Conservation (phyloP, 2,329 filamentous ascomycete species). For the Fusarium papillatum region DNA sequence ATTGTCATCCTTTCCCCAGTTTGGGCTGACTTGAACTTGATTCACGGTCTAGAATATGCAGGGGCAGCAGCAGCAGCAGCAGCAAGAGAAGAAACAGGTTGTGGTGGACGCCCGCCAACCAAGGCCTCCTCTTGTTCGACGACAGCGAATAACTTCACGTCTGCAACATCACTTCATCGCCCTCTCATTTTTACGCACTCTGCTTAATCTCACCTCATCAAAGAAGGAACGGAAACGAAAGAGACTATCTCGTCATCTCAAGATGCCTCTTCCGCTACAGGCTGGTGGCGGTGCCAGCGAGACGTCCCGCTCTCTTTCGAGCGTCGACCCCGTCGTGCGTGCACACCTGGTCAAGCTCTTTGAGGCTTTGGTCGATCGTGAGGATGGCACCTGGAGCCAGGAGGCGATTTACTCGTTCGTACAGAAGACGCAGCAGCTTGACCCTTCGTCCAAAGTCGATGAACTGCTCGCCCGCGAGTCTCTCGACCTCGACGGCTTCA, state of each 20-base stretch:
- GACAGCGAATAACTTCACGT: slow-evolving; percentile 40
- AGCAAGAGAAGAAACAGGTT: background rate
- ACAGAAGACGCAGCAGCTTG: slow-evolving; percentile 59
- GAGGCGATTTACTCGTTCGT: slow-evolving; percentile 62
- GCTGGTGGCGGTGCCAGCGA: slow-evolving; percentile 64
- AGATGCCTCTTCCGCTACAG: slow-evolving; percentile 42
- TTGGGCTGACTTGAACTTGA: slow-evolving; percentile 1
- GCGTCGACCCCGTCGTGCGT: slow-evolving; percentile 56
- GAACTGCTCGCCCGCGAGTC: slow-evolving; percentile 46
- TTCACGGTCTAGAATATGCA: slow-evolving; percentile 30
- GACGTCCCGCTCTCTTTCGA: slow-evolving; percentile 54
- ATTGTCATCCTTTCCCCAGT: background rate
- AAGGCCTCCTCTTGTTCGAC: slow-evolving; percentile 6
- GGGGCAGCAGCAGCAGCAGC: slow-evolving; percentile 10
- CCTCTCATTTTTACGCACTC: slow-evolving; percentile 35
- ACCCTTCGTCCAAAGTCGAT: slow-evolving; percentile 44
- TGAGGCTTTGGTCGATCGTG: slow-evolving; percentile 55
- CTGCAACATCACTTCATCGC: slow-evolving; percentile 31
- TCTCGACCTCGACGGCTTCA: slow-evolving; percentile 63
- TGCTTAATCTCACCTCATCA: slow-evolving; percentile 10
- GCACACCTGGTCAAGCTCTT: slow-evolving; percentile 62
- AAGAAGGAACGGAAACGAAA: slow-evolving; percentile 12
- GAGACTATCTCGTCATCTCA: background rate
- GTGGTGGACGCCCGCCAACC: slow-evolving; percentile 8
- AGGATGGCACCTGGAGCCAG: slow-evolving; percentile 58